Conservation (phyloP, 2,329 filamentous ascomycete genomes). For the Byssothecium circinans region DNA sequence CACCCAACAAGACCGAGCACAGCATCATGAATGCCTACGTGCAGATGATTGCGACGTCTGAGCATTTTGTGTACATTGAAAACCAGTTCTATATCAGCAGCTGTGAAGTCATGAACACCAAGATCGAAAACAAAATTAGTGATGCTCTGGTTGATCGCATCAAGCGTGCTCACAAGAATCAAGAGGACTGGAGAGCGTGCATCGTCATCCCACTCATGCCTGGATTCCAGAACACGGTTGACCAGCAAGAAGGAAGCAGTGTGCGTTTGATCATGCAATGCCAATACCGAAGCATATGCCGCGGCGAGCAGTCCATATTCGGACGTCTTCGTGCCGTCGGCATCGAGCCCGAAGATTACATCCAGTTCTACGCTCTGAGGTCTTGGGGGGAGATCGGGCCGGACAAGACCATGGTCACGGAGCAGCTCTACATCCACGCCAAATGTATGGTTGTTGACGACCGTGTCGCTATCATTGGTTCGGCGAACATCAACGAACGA, state of each 20-base stretch:
- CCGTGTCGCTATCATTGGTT: slow-evolving; percentile 88
- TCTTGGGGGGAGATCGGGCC: slow-evolving; percentile 90
- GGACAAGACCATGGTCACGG: slow-evolving; percentile 81
- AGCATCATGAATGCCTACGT: slow-evolving; percentile 96
- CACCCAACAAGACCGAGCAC: slow-evolving; percentile 78
- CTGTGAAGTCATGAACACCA: slow-evolving; percentile 82
- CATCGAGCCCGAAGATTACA: slow-evolving; percentile 93
- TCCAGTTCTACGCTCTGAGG: slow-evolving; percentile 89
- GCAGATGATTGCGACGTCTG: slow-evolving; percentile 90
- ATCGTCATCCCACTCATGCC: slow-evolving; percentile 94
- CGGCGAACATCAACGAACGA: slow-evolving; percentile 97
- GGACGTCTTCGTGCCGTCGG: slow-evolving; percentile 75
- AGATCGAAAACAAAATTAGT: slow-evolving; percentile 89
- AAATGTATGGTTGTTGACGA: slow-evolving; percentile 98
- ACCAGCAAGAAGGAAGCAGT: slow-evolving; percentile 90
- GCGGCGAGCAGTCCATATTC: slow-evolving; percentile 90
- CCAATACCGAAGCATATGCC: slow-evolving; percentile 93
- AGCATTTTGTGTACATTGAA: slow-evolving; percentile 98
- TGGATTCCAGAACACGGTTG: slow-evolving; percentile 97
- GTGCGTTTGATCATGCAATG: slow-evolving; percentile 95
- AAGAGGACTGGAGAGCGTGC: slow-evolving; percentile 86
- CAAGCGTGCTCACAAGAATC: slow-evolving; percentile 77
- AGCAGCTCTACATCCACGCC: slow-evolving; percentile 97
- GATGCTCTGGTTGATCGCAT: slow-evolving; percentile 93
- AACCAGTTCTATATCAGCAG: slow-evolving; percentile 99